These are phyloP conservation scores for Trichoderma orchidacearum DNA, from an alignment of 495 filamentous ascomycete species.

Conservation along the genomic window DNA sequence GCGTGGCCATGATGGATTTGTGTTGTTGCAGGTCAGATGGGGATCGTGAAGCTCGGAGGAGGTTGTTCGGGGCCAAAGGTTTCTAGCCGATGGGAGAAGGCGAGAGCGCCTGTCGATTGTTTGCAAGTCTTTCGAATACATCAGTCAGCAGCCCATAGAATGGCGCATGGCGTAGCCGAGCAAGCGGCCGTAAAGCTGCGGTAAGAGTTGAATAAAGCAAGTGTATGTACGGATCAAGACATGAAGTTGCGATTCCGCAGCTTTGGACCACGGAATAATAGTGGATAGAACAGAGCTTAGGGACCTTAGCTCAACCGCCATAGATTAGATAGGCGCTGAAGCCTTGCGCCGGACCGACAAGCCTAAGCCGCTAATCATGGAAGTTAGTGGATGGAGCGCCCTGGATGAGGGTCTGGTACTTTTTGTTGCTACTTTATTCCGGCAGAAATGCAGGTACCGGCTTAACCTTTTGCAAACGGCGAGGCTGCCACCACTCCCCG, in stretches of 20 bases:
- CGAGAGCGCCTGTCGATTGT: neutral
- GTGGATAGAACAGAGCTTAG: too few relatives aligned
- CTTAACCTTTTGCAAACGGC: neutral
- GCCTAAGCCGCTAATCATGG: too few relatives aligned
- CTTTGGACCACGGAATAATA: too few relatives aligned
- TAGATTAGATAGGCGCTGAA: neutral
- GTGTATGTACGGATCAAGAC: too few relatives aligned
- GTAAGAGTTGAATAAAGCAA: neutral
- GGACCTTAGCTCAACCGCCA: neutral
- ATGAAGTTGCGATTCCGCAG: neutral
- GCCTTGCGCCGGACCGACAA: neutral
- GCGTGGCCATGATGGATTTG: constrained; percentile 29
- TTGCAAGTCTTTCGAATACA: neutral
- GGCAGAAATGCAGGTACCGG: neutral
- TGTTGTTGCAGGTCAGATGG: neutral
- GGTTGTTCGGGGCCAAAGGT: neutral
- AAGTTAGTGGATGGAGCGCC: too few relatives aligned
- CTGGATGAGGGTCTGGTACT: too few relatives aligned
- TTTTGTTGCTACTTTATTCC: neutral
- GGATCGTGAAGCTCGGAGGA: neutral
- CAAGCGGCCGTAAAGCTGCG: neutral
- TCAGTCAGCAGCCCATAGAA: neutral
- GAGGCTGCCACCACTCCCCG: too few relatives aligned
- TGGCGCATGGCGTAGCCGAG: neutral
- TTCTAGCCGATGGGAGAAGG: neutral